Base-by-base conservation (phyloP, 2,329 filamentous ascomycete genomes). In the Pyrenophora seminiperda region DNA sequence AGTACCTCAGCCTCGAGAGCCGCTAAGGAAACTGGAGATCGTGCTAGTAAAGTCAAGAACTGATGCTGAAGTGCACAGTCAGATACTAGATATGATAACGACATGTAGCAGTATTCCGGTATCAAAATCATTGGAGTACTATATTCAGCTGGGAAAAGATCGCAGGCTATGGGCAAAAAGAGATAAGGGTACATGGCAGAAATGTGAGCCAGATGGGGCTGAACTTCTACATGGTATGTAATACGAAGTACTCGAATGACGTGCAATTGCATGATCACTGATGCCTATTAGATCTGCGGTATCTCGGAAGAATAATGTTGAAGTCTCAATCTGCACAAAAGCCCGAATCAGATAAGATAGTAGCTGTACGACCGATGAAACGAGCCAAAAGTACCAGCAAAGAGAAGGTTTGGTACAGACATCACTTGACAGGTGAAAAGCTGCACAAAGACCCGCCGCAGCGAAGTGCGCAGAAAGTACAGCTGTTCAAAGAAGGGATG, bases 141-240 rank as follows among this genome's bases (percentile, higher is more conserved):
- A 51, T 29, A 53, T 67, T 5, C 63, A 67, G 49, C 53, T 67
- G 7, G 55, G 62, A 29, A 60, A 48, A 7, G 52, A 56, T 31
- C 53, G 54, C 17, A 50, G 54, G n/a, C 37, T 60, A 1, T 67
- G 63, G 62, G 63, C 63, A 9, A 66, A 52, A 14, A 63, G 63
- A 24, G 41, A 56, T 15, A 46, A 51, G 15, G 62, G 61, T 29
- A 46, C 33, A 18, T 67, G 65, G 65, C 39, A 56, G 33, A 63
- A 62, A 1, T 49, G 57, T 32, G 63, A 64, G 46, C 65, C 65
- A 9, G 61, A 65, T 37, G 63, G 58, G 0, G 33, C 37, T 5
- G 56, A 50, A 22, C 51, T 67, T n/a, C 46, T 66, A 18, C 40
- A 58, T 19, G 62, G 64, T 66, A 56, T 5, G 59, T 32, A 15